A percentile compares a stretch with the other conserved stretches of the same genome.
Conservation (phyloP, 495 filamentous ascomycete genomes). For the Amorphotheca resinae region DNA sequence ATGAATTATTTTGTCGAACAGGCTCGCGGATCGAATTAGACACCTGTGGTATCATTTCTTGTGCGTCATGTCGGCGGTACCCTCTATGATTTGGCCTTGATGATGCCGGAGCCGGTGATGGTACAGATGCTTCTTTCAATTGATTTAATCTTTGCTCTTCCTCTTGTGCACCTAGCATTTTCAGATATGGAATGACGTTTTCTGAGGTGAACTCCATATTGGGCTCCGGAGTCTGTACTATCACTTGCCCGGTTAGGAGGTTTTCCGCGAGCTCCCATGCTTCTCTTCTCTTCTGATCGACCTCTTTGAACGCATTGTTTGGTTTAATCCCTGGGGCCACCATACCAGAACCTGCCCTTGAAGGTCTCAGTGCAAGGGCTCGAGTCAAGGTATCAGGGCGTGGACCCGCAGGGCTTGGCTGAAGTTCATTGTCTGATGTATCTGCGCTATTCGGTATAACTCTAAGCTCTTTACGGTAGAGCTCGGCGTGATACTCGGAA, state of each 20-base stretch:
- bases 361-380: neutral
- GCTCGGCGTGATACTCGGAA: neutral
- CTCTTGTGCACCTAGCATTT: neutral
- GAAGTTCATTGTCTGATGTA: neutral
- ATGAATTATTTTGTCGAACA: too few relatives aligned
- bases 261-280: neutral
- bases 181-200: neutral
- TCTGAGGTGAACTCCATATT: neutral
- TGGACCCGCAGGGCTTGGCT: neutral
- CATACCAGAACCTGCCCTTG: neutral
- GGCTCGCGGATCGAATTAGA: too few relatives aligned
- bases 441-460: neutral
- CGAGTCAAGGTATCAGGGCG: neutral
- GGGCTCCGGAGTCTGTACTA: neutral
- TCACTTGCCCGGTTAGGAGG: neutral
- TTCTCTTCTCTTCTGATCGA: neutral
- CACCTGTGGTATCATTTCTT: too few relatives aligned
- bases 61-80: neutral
- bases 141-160: neutral
- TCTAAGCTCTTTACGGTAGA: neutral
- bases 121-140: neutral
- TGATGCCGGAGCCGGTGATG: neutral
- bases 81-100: neutral
- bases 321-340: neutral
- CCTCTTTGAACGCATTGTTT: neutral